phyloP scores from a whole-genome alignment of 192 early-diverging fungal species.

The Entophlyctis helioformis region DNA sequence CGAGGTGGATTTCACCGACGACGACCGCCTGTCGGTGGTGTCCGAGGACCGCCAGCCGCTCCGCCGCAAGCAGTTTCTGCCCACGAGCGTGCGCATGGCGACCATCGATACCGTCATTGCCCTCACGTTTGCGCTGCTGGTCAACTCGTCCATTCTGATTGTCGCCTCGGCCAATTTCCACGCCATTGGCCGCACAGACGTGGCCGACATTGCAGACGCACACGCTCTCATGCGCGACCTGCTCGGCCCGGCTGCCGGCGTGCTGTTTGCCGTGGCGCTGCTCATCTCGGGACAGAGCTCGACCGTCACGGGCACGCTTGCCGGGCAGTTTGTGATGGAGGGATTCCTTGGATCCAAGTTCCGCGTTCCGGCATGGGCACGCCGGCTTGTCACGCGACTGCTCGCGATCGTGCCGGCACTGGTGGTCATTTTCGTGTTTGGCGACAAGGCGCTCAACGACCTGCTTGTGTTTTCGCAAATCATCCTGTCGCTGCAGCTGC shows the following conservation, averaged over 20 bases:
- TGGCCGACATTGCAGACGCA: conserved; percentile 55
- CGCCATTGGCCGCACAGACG: conserved; percentile 26
- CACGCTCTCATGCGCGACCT: conserved; percentile 39
- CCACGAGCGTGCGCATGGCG: conserved; percentile 32
- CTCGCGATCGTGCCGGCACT: conserved; percentile 63
- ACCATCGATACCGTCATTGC: conserved; percentile 52
- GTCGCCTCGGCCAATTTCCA: conserved; percentile 63
- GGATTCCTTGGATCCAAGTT: conserved; percentile 44
- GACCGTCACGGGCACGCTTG: conserved; percentile 69
- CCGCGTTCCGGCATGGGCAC: conserved; percentile 38
- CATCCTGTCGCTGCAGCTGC: conserved; percentile 51
- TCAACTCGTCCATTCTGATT: conserved; percentile 68
- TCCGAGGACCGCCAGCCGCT: background rate
- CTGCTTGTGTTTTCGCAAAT: conserved; percentile 55
- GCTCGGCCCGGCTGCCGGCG: conserved; percentile 47
- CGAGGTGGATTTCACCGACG: background rate
- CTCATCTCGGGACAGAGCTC: conserved; percentile 63
- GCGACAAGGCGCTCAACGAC: conserved; percentile 33
- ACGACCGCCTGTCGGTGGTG: background rate
- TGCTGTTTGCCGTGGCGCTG: conserved; percentile 64
- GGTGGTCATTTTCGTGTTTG: conserved; percentile 38
- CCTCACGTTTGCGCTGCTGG: conserved; percentile 57
- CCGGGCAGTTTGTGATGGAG: conserved; percentile 69
- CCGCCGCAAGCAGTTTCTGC: conserved; percentile 15
- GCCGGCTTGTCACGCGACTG: conserved; percentile 53